Percentiles rank a stretch among this genome's conserved stretches.
Conservation (phyloP, 2,329 filamentous ascomycete species). For the Neofusicoccum kwambonambiense region DNA sequence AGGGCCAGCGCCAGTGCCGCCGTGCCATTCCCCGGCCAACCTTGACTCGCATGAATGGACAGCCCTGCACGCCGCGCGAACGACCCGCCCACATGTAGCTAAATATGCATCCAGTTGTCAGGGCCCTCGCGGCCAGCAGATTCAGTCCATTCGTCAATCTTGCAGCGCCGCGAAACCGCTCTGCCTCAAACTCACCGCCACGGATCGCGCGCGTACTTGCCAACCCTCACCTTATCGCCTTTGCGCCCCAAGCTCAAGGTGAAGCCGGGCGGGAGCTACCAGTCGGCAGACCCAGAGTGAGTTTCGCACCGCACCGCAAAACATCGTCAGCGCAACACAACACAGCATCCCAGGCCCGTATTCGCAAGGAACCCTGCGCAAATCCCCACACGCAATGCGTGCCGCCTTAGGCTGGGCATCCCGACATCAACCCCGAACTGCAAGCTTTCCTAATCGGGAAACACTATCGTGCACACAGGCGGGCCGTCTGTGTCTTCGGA, state of each 20-base stretch:
- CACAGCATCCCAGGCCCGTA: neutral
- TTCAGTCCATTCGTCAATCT: constrained; percentile 5
- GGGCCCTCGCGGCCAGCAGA: neutral
- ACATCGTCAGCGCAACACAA: neutral
- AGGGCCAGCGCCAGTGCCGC: constrained; percentile 10
- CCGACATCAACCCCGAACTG: neutral
- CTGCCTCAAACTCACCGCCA: constrained; percentile 10
- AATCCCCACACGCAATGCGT: constrained; percentile 3
- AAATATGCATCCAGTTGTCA: constrained; percentile 4
- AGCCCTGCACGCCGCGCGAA: constrained; percentile 2
- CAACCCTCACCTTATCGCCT: neutral
- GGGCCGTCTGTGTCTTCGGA: neutral
- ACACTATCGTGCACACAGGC: neutral
- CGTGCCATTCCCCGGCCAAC: constrained; percentile 9
- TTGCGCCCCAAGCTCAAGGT: neutral
- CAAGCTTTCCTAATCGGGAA: neutral
- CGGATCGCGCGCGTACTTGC: neutral
- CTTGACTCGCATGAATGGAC: constrained; percentile 1
- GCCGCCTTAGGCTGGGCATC: neutral
- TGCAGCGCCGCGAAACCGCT: neutral
- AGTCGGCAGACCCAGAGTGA: neutral
- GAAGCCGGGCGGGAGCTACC: neutral
- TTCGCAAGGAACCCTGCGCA: constrained; percentile 7
- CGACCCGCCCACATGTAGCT: neutral
- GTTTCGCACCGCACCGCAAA: neutral